Conservation (phyloP, 371 early-diverging fungal genomes). For the Circinella umbellata region DNA sequence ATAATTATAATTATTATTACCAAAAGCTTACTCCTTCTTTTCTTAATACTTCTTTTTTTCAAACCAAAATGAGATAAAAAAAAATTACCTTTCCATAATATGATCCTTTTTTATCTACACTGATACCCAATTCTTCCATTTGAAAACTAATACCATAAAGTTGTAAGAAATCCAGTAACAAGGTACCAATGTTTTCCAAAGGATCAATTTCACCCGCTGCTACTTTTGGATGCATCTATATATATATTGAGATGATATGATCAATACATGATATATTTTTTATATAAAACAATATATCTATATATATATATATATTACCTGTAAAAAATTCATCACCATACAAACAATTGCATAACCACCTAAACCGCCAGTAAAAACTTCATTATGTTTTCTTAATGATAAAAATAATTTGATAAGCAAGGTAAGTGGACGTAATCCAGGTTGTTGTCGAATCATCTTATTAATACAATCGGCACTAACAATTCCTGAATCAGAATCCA, state of each 20-base stretch:
- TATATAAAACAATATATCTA: no score
- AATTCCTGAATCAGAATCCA: constrained; percentile 78
- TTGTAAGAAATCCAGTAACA: constrained; percentile 96
- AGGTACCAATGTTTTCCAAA: constrained; percentile 82
- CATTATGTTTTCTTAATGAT: constrained; percentile 76
- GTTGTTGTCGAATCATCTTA: constrained; percentile 55
- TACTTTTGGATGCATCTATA: constrained; percentile 83
- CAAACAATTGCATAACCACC: constrained; percentile 92
- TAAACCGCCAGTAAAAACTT: constrained; percentile 93
- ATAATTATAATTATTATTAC: background rate
- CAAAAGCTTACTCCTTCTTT: background rate
- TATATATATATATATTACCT: constrained; percentile 35
- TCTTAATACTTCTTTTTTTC: no score
- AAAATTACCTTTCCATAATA: constrained; percentile 61
- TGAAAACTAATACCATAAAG: constrained; percentile 90
- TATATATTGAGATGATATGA: background rate
- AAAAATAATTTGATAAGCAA: constrained; percentile 88
- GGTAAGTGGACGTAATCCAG: constrained; percentile 70
- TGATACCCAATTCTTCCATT: constrained; percentile 71
- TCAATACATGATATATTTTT: background rate
- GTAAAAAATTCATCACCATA: constrained; percentile 86
- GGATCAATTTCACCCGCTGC: constrained; percentile 68
- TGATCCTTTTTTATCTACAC: constrained; percentile 57
- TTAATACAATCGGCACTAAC: constrained; percentile 65
- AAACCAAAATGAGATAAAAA: no score